Evolutionary conservation across 2,329 filamentous ascomycete species (phyloP).

Genomic region (Monosporascus sp.): DNA sequence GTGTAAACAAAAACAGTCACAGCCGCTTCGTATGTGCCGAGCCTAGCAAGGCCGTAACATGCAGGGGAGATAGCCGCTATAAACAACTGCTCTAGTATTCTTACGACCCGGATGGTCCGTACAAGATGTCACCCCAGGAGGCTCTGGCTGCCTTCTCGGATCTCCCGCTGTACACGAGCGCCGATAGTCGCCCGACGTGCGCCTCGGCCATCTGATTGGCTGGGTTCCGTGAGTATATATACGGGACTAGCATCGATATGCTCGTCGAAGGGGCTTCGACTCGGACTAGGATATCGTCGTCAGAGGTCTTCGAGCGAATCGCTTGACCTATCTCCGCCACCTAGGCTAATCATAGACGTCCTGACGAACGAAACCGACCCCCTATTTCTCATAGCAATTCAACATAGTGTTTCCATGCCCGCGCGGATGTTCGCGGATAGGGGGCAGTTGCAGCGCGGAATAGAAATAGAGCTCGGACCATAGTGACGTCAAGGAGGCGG

Average conservation of each 20-base stretch:
- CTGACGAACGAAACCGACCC: constrained; percentile 49
- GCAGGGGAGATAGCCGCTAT: constrained; percentile 51
- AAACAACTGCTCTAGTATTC: constrained; percentile 44
- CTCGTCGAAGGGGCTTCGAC: constrained; percentile 44
- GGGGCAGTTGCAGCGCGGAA: constrained; percentile 7
- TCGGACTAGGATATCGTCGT: constrained; percentile 42
- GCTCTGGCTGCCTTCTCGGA: constrained; percentile 39
- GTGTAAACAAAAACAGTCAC: background rate
- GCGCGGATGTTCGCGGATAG: constrained; percentile 6
- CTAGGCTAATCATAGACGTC: constrained; percentile 38
- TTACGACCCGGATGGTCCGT: constrained; percentile 42
- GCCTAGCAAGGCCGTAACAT: background rate
- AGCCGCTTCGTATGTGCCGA: background rate
- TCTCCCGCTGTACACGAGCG: constrained; percentile 53
- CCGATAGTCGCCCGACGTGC: constrained; percentile 55
- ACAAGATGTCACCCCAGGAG: constrained; percentile 35
- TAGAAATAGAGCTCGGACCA: background rate
- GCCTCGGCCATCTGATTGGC: constrained; percentile 52
- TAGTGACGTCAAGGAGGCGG: too few relatives aligned
- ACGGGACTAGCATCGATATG: constrained; percentile 44
- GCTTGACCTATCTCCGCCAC: constrained; percentile 28
- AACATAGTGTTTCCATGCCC: constrained; percentile 19
- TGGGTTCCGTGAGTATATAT: constrained; percentile 51
- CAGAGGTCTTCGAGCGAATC: constrained; percentile 42
- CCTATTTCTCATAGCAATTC: constrained; percentile 51